phyloP scores from a whole-genome alignment of 2,329 filamentous ascomycete genomes.

The Grosmannia huntii region DNA sequence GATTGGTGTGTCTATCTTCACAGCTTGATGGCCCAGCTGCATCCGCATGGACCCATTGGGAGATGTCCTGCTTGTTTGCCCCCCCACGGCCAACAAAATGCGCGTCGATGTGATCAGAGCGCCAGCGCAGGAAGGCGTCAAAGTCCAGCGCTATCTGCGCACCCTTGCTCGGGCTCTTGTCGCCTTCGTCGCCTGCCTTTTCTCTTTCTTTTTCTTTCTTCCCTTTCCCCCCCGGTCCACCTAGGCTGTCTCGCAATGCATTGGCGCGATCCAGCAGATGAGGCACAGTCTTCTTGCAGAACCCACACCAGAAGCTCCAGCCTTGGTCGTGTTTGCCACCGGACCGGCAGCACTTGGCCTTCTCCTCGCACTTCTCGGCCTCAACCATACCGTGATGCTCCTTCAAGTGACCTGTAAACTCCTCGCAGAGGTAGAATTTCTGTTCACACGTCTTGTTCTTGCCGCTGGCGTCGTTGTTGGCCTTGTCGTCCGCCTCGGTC shows the following conservation, averaged over 20 bases:
- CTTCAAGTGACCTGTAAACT: slow-evolving; percentile 49
- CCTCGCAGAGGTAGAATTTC: slow-evolving; percentile 33
- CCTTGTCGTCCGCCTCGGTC: not conserved
- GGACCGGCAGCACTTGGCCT: slow-evolving; percentile 42
- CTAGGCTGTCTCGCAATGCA: not conserved
- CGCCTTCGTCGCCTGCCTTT: not conserved
- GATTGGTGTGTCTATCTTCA: not conserved
- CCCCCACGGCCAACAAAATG: slow-evolving; percentile 46
- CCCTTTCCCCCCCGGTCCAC: not conserved
- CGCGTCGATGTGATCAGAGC: slow-evolving; percentile 61
- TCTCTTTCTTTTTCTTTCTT: not conserved
- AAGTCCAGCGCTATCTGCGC: not conserved
- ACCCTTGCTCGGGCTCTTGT: not conserved
- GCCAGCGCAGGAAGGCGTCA: slow-evolving; percentile 23
- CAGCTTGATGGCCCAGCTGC: not conserved
- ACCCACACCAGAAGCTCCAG: slow-evolving; percentile 73
- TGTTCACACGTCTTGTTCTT: slow-evolving; percentile 12
- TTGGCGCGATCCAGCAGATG: not conserved
- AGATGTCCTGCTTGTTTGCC: slow-evolving; percentile 28
- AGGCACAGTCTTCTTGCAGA: slow-evolving; percentile 38
- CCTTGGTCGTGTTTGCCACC: slow-evolving; percentile 45
- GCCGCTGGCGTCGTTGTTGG: not conserved
- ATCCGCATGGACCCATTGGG: slow-evolving; percentile 1
- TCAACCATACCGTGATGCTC: slow-evolving; percentile 29
- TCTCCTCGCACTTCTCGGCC: slow-evolving; percentile 22